These are phyloP conservation scores for Aegilops tauschii DNA, from an alignment of 176 grass and related monocot species.

Conservation along the genomic window DNA sequence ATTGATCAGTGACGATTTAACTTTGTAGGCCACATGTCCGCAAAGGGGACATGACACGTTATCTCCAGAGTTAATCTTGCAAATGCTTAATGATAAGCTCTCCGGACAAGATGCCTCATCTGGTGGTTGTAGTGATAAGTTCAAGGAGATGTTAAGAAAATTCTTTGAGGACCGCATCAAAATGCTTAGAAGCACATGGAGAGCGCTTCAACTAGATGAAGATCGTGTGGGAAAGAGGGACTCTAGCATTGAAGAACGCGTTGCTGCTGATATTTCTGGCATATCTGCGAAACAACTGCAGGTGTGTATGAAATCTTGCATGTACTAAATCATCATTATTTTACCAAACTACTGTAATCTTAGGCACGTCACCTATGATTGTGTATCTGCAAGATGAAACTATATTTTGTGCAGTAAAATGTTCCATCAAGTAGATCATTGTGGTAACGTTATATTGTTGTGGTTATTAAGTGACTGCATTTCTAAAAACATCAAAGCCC, in stretches of 20 bases:
- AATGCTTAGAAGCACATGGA: constrained; percentile 57
- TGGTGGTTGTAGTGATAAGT: constrained; percentile 61
- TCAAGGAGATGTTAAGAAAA: constrained; percentile 53
- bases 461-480: not conserved
- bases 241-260: constrained; percentile 39
- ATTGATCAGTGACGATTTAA: constrained; percentile 12
- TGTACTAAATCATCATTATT: not conserved
- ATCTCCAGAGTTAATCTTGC: constrained; percentile 54
- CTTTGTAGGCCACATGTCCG: constrained; percentile 82
- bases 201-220: constrained; percentile 55
- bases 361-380: not conserved
- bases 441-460: not conserved
- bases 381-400: not conserved
- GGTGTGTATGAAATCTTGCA: constrained; percentile 47
- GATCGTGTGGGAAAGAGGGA: constrained; percentile 35
- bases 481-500: not conserved
- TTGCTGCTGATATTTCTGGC: constrained; percentile 89
- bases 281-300: constrained; percentile 82
- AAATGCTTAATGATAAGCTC: constrained; percentile 57
- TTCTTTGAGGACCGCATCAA: constrained; percentile 58
- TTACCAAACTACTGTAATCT: not conserved
- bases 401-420: constrained; percentile 6
- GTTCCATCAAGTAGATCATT: not conserved
- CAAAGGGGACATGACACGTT: constrained; percentile 47
- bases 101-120: constrained; percentile 40